These are phyloP conservation scores for Claviceps pusilla DNA, from an alignment of 2,329 filamentous ascomycete genomes.

Conservation along the genomic window DNA sequence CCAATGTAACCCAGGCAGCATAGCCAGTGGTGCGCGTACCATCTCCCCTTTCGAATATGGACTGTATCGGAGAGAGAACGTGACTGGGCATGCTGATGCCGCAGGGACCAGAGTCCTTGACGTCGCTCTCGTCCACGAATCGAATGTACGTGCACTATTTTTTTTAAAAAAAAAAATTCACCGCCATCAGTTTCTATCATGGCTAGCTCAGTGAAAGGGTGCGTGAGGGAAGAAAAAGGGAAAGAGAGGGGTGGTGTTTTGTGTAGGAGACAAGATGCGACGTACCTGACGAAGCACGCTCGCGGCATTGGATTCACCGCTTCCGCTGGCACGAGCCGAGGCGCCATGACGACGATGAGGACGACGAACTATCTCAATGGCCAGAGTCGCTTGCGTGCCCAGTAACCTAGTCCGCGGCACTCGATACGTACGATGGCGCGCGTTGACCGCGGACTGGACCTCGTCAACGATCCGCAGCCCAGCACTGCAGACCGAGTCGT, in stretches of 20 bases:
- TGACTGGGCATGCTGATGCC: not conserved
- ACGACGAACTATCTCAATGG: not conserved
- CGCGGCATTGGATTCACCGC: not conserved
- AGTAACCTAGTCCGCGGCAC: not conserved
- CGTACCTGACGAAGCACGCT: conserved; percentile 1
- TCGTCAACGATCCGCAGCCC: not conserved
- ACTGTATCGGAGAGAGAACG: not conserved
- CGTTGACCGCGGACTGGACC: not conserved
- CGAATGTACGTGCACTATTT: not conserved
- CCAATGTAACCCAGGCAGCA: not conserved
- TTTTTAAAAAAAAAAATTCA: too few species aligned
- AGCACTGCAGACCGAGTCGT: not conserved
- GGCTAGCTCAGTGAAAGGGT: too few species aligned
- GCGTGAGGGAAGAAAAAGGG: too few species aligned
- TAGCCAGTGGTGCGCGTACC: not conserved
- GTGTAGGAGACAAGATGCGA: too few species aligned
- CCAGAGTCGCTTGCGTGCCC: not conserved
- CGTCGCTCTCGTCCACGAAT: not conserved
- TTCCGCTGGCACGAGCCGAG: not conserved
- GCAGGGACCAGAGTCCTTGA: not conserved
- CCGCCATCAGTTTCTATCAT: too few species aligned
- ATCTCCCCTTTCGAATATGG: not conserved
- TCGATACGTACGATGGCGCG: not conserved
- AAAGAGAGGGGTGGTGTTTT: not conserved
- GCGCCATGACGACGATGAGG: not conserved